A percentile compares a stretch with the other conserved stretches of the same genome.
These are phyloP conservation scores for Striga hermonthica DNA, from an alignment of 305 asterid species.

Conservation along the genomic window DNA sequence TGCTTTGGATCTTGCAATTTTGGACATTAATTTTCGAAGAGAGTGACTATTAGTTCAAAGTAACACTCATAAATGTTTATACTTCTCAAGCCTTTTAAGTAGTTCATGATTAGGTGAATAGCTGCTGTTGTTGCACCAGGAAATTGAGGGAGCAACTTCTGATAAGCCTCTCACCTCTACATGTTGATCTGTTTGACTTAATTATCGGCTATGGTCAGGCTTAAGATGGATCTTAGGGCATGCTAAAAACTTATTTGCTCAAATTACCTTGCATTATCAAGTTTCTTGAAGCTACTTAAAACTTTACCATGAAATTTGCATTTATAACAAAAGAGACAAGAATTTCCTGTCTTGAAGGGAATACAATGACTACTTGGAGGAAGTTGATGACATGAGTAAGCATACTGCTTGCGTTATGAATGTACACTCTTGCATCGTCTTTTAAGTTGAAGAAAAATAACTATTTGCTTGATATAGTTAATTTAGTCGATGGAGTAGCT, in stretches of 20 bases:
- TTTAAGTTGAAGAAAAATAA: conserved; percentile 14
- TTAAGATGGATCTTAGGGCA: no score
- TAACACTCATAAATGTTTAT: conserved; percentile 1
- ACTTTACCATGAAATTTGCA: conserved; percentile 27
- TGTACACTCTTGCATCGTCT: no score
- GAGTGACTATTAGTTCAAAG: conserved; percentile 7
- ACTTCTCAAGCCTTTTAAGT: not conserved
- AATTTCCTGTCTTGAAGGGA: conserved; percentile 76
- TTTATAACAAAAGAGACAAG: conserved; percentile 82
- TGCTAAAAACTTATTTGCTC: not conserved
- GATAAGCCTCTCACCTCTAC: not conserved
- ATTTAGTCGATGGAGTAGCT: conserved; percentile 72
- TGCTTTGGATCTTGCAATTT: not conserved
- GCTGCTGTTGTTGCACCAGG: conserved; percentile 13
- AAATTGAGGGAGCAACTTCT: conserved; percentile 10
- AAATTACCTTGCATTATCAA: not conserved
- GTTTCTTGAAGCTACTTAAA: conserved; percentile 7
- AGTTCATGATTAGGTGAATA: conserved; percentile 19
- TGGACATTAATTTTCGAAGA: not conserved
- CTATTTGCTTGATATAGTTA: conserved; percentile 54
- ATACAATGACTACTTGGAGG: conserved; percentile 90
- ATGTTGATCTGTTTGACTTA: no score
- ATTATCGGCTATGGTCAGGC: no score
- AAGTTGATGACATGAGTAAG: conserved; percentile 97
- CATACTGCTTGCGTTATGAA: conserved; percentile 1